A percentile compares a stretch with the other conserved stretches of the same genome.
phyloP scores from a whole-genome alignment of 306 rosid species.

The Astragalus membranaceus region DNA sequence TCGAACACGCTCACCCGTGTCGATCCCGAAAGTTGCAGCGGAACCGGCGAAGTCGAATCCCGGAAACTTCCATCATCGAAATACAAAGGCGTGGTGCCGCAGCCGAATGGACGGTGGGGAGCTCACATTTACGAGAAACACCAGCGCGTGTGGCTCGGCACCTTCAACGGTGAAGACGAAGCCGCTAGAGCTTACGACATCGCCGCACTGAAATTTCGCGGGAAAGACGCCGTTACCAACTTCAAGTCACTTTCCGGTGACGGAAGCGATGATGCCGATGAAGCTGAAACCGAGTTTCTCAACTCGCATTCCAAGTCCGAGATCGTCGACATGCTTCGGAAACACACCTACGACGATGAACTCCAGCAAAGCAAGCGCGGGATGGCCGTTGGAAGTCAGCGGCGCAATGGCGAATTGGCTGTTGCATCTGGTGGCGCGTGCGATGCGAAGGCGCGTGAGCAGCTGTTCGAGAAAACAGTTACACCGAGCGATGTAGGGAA shows the following conservation, averaged over 20 bases:
- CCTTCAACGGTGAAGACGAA: slow-evolving; percentile 88
- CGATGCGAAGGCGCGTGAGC: slow-evolving; percentile 46
- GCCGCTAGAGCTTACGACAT: slow-evolving; percentile 92
- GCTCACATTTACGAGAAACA: slow-evolving; percentile 99
- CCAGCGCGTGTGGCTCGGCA: slow-evolving; percentile 98
- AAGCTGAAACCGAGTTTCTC: slow-evolving; percentile 43
- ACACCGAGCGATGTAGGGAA: slow-evolving; percentile 98
- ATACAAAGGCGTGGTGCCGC: slow-evolving; percentile 94
- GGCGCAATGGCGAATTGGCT: neutral
- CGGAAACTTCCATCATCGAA: slow-evolving; percentile 81
- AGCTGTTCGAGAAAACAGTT: slow-evolving; percentile 78
- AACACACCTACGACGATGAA: slow-evolving; percentile 90
- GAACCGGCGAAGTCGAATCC: slow-evolving; percentile 70
- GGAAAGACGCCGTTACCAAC: slow-evolving; percentile 84
- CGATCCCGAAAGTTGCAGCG: slow-evolving; percentile 35
- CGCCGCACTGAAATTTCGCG: slow-evolving; percentile 86
- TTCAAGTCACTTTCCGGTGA: slow-evolving; percentile 38
- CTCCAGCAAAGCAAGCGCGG: slow-evolving; percentile 64
- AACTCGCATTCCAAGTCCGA: slow-evolving; percentile 83
- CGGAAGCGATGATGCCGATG: neutral
- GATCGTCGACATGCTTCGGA: slow-evolving; percentile 94
- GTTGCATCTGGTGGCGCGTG: neutral
- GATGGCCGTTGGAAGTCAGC: slow-evolving; percentile 18
- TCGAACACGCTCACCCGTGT: slow-evolving; percentile 38
- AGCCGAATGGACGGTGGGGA: slow-evolving; percentile 99